These are phyloP conservation scores for Xanthoceras sorbifolium DNA, from an alignment of 345 rosid species.

Conservation along the genomic window DNA sequence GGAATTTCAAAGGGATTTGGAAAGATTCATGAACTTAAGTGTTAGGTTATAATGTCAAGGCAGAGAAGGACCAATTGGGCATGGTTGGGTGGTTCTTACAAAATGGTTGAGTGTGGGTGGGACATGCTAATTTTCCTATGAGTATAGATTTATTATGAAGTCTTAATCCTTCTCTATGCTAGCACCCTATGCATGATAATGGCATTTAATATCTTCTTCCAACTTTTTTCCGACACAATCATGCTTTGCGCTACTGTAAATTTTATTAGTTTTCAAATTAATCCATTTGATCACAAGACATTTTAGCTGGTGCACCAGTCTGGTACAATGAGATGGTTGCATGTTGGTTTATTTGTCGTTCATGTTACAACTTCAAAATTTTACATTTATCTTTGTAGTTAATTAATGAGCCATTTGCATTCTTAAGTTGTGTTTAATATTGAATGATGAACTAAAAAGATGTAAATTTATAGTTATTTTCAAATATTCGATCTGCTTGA, in stretches of 20 bases:
- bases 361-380: not conserved
- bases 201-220: too few species aligned
- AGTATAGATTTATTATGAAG: too few species aligned
- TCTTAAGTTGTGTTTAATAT: not conserved
- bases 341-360: not conserved
- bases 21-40: not conserved
- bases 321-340: not conserved
- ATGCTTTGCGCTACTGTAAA: too few species aligned
- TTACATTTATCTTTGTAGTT: too few species aligned
- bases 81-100: too few species aligned
- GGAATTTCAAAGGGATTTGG: not conserved
- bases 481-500: not conserved
- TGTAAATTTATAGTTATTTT: too few species aligned
- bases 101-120: too few species aligned
- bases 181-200: too few species aligned
- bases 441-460: not conserved
- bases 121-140: too few species aligned
- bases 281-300: not conserved
- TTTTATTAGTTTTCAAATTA: too few species aligned
- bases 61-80: not conserved
- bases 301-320: not conserved
- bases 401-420: not conserved
- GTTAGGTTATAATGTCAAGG: not conserved
- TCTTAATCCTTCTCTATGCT: too few species aligned
- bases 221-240: too few species aligned